Conservation (phyloP, 2,329 filamentous ascomycete genomes). For the Coniella lustricola region DNA sequence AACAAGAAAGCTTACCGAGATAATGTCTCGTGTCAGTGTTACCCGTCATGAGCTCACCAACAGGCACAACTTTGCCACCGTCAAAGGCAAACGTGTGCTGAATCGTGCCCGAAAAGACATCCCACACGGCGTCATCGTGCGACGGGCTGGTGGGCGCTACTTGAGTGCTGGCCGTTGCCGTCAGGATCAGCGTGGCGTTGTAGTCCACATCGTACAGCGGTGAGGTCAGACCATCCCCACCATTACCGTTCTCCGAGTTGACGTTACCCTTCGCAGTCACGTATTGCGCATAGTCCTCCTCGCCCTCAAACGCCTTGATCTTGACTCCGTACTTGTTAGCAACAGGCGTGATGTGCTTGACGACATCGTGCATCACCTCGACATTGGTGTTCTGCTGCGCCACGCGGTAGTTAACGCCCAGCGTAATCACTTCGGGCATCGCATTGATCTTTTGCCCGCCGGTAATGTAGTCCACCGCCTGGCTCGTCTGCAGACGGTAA, state of each 20-base stretch:
- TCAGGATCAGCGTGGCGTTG: conserved; percentile 32
- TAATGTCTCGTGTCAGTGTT: conserved; percentile 32
- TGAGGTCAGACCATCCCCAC: conserved; percentile 17
- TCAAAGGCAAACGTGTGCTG: conserved; percentile 26
- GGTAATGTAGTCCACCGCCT: conserved; percentile 46
- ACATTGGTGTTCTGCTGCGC: conserved; percentile 45
- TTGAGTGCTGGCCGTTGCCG: conserved; percentile 25
- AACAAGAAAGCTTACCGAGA: conserved; percentile 13
- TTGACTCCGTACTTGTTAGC: conserved; percentile 40
- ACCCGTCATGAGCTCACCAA: conserved; percentile 30
- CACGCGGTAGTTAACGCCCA: conserved; percentile 49
- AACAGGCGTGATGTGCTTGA: conserved; percentile 38
- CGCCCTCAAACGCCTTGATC: conserved; percentile 40
- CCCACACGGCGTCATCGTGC: conserved; percentile 20
- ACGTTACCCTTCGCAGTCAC: no score
- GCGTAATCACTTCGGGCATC: conserved; percentile 45
- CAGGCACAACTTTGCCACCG: conserved; percentile 28
- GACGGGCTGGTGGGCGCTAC: conserved; percentile 31
- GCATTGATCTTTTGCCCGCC: conserved; percentile 54
- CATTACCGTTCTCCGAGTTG: conserved; percentile 1
- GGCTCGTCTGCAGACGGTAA: conserved; percentile 50
- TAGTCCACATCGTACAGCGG: conserved; percentile 32
- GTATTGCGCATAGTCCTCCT: conserved; percentile 24
- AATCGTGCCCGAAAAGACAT: conserved; percentile 24
- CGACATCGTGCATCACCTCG: conserved; percentile 37